Evolutionary conservation across 2,329 filamentous ascomycete genomes (phyloP).

Genomic region (Grosmannia penicillata): DNA sequence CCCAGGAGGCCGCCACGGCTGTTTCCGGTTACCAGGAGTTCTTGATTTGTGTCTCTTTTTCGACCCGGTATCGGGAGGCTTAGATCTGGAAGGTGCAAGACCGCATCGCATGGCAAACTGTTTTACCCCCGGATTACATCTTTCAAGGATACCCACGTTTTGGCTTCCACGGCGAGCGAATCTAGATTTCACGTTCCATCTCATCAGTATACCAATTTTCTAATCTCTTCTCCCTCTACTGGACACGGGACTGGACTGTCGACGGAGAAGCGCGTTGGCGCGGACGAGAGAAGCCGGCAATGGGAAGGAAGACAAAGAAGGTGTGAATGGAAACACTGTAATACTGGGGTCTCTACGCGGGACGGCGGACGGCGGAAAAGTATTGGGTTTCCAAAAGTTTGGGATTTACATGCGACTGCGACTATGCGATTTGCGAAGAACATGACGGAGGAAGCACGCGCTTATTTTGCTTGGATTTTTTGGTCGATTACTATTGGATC

Average conservation of each 20-base stretch:
- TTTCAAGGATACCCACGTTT: constrained; percentile 8
- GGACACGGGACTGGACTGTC: neutral
- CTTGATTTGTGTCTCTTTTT: constrained; percentile 2
- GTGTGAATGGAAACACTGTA: neutral
- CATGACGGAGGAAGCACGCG: neutral
- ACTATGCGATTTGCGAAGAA: neutral
- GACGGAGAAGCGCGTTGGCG: neutral
- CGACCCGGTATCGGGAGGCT: neutral
- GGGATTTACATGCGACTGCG: too few species aligned
- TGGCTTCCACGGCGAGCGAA: constrained; percentile 5
- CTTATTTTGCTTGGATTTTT: neutral
- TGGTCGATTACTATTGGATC: too few species aligned
- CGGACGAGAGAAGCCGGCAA: too few species aligned
- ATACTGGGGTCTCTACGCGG: constrained; percentile 1
- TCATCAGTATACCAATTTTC: neutral
- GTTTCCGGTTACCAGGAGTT: constrained; percentile 1
- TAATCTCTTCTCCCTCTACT: neutral
- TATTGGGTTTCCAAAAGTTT: constrained; percentile 2
- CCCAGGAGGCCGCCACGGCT: neutral
- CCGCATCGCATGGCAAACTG: constrained; percentile 3
- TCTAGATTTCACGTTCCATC: neutral
- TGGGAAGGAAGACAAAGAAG: too few species aligned
- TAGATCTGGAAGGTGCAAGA: constrained; percentile 9
- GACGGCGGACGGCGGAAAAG: neutral
- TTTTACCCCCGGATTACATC: constrained; percentile 2